phyloP scores from a whole-genome alignment of 495 filamentous ascomycete genomes.

The Saxophila tyrrhenica region DNA sequence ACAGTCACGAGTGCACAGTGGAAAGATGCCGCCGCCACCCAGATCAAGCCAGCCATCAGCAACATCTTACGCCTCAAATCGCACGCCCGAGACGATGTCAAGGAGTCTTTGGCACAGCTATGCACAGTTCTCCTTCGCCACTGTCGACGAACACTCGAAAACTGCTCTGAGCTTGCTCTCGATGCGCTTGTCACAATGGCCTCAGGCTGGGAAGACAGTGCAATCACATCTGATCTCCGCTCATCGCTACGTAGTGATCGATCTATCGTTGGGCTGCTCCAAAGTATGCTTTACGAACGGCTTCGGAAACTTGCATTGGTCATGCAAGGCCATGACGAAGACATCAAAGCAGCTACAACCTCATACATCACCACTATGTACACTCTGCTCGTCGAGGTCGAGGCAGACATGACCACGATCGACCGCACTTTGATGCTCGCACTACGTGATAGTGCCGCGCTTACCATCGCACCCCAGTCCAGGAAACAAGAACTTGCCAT shows the following conservation, averaged over 20 bases:
- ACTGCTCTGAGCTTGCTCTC: slow-evolving; percentile 57
- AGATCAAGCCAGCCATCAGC: slow-evolving; percentile 76
- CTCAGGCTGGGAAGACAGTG: slow-evolving; percentile 20
- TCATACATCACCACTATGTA: slow-evolving; percentile 62
- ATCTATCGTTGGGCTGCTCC: slow-evolving; percentile 54
- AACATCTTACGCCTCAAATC: slow-evolving; percentile 67
- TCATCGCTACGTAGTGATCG: slow-evolving; percentile 53
- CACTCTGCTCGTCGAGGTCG: slow-evolving; percentile 52
- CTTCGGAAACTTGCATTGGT: slow-evolving; percentile 64
- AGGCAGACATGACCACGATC: slow-evolving; percentile 58
- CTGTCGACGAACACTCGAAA: slow-evolving; percentile 60
- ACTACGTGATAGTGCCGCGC: slow-evolving; percentile 47
- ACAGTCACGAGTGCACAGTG: slow-evolving; percentile 33
- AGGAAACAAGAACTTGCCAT: background rate
- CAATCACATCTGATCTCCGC: slow-evolving; percentile 29
- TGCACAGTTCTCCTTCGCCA: slow-evolving; percentile 65
- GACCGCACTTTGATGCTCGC: slow-evolving; percentile 54
- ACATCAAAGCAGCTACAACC: slow-evolving; percentile 57
- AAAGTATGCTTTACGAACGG: slow-evolving; percentile 68
- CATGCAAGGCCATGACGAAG: slow-evolving; percentile 79
- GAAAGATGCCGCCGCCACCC: slow-evolving; percentile 67
- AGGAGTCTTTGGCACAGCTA: slow-evolving; percentile 51
- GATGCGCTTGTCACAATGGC: slow-evolving; percentile 72
- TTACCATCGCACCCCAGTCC: slow-evolving; percentile 21
- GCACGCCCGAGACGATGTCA: slow-evolving; percentile 62